These are phyloP conservation scores for Cutaneotrichosporon cavernicola DNA, from an alignment of 1,284 basidiomycete genomes.

Conservation along the genomic window DNA sequence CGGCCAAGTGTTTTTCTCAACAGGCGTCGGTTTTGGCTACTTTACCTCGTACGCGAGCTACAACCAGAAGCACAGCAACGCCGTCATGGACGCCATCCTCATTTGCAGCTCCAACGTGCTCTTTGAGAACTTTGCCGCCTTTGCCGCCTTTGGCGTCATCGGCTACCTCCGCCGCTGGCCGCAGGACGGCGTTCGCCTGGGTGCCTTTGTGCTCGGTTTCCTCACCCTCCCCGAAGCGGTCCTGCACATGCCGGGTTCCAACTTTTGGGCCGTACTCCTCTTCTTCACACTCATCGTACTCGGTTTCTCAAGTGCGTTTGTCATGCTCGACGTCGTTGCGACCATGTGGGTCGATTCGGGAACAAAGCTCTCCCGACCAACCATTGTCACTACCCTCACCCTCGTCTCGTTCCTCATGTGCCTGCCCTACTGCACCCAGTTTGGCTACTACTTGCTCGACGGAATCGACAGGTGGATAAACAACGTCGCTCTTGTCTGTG, in stretches of 20 bases:
- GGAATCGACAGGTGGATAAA: constrained; percentile 33
- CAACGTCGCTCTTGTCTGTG: constrained; percentile 29
- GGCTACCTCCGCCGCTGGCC: constrained; percentile 32
- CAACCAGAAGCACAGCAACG: constrained; percentile 34
- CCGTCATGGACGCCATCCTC: constrained; percentile 32
- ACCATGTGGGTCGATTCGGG: constrained; percentile 29
- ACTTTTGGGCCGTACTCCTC: constrained; percentile 33
- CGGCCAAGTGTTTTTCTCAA: constrained; percentile 35
- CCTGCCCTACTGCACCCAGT: constrained; percentile 33
- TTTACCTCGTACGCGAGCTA: constrained; percentile 33
- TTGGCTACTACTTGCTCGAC: constrained; percentile 32
- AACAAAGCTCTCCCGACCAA: constrained; percentile 25
- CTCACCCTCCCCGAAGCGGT: constrained; percentile 33
- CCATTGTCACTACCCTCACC: constrained; percentile 27
- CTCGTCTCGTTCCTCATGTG: constrained; percentile 30
- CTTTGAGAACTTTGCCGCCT: constrained; percentile 33
- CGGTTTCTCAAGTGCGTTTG: constrained; percentile 30
- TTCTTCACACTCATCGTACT: constrained; percentile 34
- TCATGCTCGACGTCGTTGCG: constrained; percentile 34
- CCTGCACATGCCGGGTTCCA: constrained; percentile 31
- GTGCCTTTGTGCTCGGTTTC: constrained; percentile 39
- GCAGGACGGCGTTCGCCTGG: constrained; percentile 32
- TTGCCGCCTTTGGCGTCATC: constrained; percentile 31
- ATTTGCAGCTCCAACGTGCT: constrained; percentile 30
- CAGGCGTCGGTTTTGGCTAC: constrained; percentile 34